Conservation (phyloP, 2,329 filamentous ascomycete genomes). For the Zasmidium citrigriseum region DNA sequence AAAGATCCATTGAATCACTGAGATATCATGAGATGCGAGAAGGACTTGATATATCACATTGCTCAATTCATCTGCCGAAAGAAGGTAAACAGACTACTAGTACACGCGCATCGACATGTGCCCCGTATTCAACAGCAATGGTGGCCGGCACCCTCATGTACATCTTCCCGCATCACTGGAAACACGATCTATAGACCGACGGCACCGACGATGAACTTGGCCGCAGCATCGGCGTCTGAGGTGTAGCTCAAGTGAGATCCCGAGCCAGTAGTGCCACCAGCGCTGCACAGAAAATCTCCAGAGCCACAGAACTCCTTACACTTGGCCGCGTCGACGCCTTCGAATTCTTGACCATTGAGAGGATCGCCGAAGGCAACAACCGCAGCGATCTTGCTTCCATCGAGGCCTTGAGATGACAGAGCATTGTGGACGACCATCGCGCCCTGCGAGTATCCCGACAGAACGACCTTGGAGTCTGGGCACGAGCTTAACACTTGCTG, state of each 20-base stretch:
- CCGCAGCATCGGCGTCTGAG: slow-evolving; percentile 24
- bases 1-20: no score
- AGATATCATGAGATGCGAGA: no score
- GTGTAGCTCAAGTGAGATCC: slow-evolving; percentile 29
- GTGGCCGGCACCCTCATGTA: background rate
- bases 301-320: slow-evolving; percentile 27
- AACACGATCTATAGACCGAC: background rate
- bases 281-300: slow-evolving; percentile 23
- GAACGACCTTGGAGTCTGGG: slow-evolving; percentile 23
- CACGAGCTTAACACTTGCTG: slow-evolving; percentile 16
- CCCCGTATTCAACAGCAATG: background rate
- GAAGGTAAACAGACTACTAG: background rate
- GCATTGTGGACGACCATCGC: slow-evolving; percentile 24
- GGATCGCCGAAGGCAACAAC: slow-evolving; percentile 33
- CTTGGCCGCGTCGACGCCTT: slow-evolving; percentile 25
- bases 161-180: background rate
- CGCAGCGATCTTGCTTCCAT: slow-evolving; percentile 28
- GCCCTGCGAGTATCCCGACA: slow-evolving; percentile 25
- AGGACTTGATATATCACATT: no score
- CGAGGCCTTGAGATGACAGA: slow-evolving; percentile 15
- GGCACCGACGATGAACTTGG: slow-evolving; percentile 20
- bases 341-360: slow-evolving; percentile 27
- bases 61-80: background rate
- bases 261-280: slow-evolving; percentile 18
- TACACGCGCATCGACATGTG: background rate